Conservation (phyloP, 1,284 basidiomycete genomes). For the Fereydounia khargensis region DNA sequence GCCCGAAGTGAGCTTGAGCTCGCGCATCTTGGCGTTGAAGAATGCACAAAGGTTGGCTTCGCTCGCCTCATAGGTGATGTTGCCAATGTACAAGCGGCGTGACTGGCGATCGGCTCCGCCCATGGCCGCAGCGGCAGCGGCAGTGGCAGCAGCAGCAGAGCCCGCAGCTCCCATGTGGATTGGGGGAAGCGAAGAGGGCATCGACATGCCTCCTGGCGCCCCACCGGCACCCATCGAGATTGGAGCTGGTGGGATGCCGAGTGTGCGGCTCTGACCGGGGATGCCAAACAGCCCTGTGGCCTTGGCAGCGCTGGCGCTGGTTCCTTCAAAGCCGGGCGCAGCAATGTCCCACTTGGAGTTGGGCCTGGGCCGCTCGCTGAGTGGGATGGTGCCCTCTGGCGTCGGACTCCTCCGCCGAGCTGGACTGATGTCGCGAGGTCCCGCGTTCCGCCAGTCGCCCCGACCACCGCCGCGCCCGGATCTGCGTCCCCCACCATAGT, state of each 20-base stretch:
- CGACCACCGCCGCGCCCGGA: conserved; percentile 60
- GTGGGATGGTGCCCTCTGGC: conserved; percentile 75
- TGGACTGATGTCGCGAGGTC: conserved; percentile 60
- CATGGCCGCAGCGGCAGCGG: neutral
- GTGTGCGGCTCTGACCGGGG: conserved; percentile 83
- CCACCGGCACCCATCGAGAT: too few relatives aligned
- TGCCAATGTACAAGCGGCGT: conserved; percentile 90
- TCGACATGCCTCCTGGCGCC: too few relatives aligned
- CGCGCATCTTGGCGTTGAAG: conserved; percentile 92
- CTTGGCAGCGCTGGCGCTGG: conserved; percentile 91
- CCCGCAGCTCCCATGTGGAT: conserved; percentile 62
- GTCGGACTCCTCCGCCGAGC: conserved; percentile 83
- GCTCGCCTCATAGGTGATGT: conserved; percentile 85
- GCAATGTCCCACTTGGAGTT: conserved; percentile 93
- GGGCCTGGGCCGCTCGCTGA: conserved; percentile 81
- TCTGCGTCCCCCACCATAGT: too few relatives aligned
- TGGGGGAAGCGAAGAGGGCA: conserved; percentile 74
- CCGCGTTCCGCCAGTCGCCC: conserved; percentile 45
- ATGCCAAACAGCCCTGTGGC: conserved; percentile 94
- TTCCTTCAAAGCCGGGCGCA: conserved; percentile 90
- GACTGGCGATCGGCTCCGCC: conserved; percentile 69
- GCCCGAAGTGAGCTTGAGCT: conserved; percentile 65
- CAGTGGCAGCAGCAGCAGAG: neutral
- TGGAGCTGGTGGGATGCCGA: conserved; percentile 58
- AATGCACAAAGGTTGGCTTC: conserved; percentile 85